Evolutionary conservation across 495 filamentous ascomycete species (phyloP), one percentile per base, ranked within the genome.

Genomic region (Penicillium steckii): DNA sequence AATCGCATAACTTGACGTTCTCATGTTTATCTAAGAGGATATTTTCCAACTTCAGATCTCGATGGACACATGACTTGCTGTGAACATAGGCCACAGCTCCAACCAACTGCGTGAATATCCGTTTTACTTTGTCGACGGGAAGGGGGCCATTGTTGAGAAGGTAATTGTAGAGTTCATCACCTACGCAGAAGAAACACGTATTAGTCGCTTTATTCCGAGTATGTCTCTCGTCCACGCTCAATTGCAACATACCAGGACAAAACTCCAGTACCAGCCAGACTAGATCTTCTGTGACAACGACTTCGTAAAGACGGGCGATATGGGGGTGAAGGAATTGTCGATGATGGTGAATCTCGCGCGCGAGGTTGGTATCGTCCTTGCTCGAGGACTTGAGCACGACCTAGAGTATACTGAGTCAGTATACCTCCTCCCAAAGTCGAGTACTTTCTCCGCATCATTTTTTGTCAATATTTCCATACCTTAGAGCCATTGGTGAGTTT

Each of bases 401-500:
- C 93, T 95, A 61, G 29, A 62, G 47, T 26, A 53, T 29, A 27
- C 8, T 12, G 15, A 37, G 55, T 58, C 32, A 48, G 46, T 22
- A 29, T 22, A 3, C 18, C 33, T 37, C 33, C 33, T 8, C n/a
- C 13, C 15, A 2, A 12, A 37, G n/a, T 15, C 33, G 5, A 13
- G n/a, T 15, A 6, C 33, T 15, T n/a, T 17, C 7, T 24, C n/a
- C 8, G n/a, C 44, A 13, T 21, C 38, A n/a, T 23, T 19, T 5
- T n/a, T 35, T 8, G 9, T 9, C 10, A n/a, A 13, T 45, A 56
- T 7, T 27, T 13, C 60, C 80, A 48, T 77, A 96, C 94, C 84
- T 97, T 97, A 49, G 91, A 96, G 63, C 91, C 92, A 85, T 97
- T 97, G 57, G 90, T 97, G 69, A 98, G 90, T 68, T 96, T 97